A percentile compares a stretch with the other conserved stretches of the same genome.
Conservation (phyloP, 169 alveolate genomes). For the Cryptosporidium ubiquitum region DNA sequence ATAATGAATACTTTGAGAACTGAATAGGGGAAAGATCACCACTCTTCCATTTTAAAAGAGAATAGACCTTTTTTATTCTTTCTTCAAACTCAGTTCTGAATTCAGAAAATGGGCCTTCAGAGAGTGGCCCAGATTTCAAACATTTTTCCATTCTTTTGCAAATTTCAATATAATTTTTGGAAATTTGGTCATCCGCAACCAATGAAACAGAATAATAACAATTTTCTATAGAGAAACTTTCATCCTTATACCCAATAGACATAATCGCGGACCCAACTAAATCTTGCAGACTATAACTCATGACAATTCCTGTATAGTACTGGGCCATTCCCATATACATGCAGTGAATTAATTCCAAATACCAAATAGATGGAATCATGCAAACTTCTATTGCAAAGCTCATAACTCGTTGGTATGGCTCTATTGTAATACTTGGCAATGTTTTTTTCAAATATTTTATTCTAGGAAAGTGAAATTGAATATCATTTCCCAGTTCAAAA, state of each 20-base stretch:
- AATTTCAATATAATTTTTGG: background rate
- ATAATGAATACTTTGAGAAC: background rate
- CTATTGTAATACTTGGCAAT: background rate
- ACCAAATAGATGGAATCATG: constrained; percentile 4
- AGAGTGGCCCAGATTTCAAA: background rate
- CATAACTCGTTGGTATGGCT: constrained; percentile 12
- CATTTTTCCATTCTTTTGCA: background rate
- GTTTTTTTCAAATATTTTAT: background rate
- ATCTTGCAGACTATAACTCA: constrained; percentile 26
- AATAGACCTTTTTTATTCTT: background rate
- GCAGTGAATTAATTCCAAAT: background rate
- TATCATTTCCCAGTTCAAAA: background rate
- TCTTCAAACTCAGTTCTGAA: background rate
- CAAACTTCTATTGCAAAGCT: constrained; percentile 9
- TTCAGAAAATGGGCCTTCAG: background rate
- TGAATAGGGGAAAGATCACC: background rate
- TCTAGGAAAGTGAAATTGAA: background rate
- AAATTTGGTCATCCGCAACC: background rate
- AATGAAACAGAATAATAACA: background rate
- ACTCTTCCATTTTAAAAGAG: background rate
- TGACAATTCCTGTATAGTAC: background rate
- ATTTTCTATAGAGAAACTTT: background rate
- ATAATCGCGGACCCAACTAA: constrained; percentile 7
- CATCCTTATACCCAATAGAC: constrained; percentile 10
- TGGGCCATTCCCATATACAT: background rate